A percentile compares a stretch with the other conserved stretches of the same genome.
phyloP scores from a whole-genome alignment of 2,329 filamentous ascomycete genomes.

The Diplodia scrobiculata region DNA sequence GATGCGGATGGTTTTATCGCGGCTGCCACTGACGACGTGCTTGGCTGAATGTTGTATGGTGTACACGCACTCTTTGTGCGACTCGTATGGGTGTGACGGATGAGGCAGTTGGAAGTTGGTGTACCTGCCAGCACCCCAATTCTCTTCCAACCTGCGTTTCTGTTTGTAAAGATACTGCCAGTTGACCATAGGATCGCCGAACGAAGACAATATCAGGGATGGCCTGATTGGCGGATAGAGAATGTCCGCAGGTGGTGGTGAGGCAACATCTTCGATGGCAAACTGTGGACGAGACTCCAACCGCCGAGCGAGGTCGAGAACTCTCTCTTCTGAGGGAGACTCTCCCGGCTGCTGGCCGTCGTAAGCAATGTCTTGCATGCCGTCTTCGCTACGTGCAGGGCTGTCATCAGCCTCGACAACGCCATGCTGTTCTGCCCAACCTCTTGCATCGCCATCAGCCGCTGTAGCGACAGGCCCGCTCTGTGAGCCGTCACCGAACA shows the following conservation, averaged over 20 bases:
- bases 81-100: conserved; percentile 75
- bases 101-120: conserved; percentile 90
- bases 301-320: conserved; percentile 20
- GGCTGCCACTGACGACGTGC: conserved; percentile 88
- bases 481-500: conserved; percentile 38
- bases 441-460: conserved; percentile 19
- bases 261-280: conserved; percentile 25
- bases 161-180: conserved; percentile 95
- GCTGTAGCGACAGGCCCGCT: background rate
- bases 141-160: conserved; percentile 78
- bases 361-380: conserved; percentile 46
- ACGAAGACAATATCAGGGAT: conserved; percentile 39
- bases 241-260: conserved; percentile 26
- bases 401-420: conserved; percentile 51
- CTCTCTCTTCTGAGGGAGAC: conserved; percentile 30
- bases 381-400: conserved; percentile 37
- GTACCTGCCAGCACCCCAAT: conserved; percentile 83
- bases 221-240: conserved; percentile 39
- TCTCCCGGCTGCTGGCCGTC: conserved; percentile 7
- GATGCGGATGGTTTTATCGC: conserved; percentile 82
- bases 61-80: conserved; percentile 91
- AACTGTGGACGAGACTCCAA: conserved; percentile 27
- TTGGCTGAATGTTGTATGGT: conserved; percentile 85
- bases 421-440: conserved; percentile 54
- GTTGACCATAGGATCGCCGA: conserved; percentile 66